Evolutionary conservation across 306 rosid species (phyloP).

Genomic region (Cucumis sativus): DNA sequence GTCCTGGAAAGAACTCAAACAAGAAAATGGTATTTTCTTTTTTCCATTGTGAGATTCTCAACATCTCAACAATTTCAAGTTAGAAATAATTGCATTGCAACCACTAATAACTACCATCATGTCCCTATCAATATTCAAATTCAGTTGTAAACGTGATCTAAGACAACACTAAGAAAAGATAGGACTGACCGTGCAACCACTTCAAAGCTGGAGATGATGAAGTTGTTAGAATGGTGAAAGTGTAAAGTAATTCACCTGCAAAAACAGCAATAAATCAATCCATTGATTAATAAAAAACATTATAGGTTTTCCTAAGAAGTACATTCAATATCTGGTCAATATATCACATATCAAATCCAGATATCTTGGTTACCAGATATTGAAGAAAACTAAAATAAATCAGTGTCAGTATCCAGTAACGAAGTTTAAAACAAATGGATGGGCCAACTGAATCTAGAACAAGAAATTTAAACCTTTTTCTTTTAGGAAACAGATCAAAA

Average conservation of each 20-base stretch:
- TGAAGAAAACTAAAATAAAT: background rate
- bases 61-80: background rate
- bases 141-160: background rate
- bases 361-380: background rate
- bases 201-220: slow-evolving; percentile 65
- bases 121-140: background rate
- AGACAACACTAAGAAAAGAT: background rate
- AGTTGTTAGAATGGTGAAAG: slow-evolving; percentile 68
- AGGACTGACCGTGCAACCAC: slow-evolving; percentile 80
- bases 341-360: background rate
- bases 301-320: background rate
- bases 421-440: background rate
- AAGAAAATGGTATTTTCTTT: too few species aligned
- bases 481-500: too few species aligned
- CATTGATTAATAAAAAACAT: background rate
- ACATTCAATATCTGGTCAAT: background rate
- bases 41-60: too few species aligned
- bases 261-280: background rate
- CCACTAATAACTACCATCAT: background rate
- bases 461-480: background rate
- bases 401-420: background rate
- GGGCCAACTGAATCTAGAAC: background rate
- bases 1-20: too few species aligned
- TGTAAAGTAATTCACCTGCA: slow-evolving; percentile 57
- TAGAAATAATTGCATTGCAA: background rate